Evolutionary conservation across 139 green algal species (phyloP).

Genomic region (Monoraphidium neglectum): DNA sequence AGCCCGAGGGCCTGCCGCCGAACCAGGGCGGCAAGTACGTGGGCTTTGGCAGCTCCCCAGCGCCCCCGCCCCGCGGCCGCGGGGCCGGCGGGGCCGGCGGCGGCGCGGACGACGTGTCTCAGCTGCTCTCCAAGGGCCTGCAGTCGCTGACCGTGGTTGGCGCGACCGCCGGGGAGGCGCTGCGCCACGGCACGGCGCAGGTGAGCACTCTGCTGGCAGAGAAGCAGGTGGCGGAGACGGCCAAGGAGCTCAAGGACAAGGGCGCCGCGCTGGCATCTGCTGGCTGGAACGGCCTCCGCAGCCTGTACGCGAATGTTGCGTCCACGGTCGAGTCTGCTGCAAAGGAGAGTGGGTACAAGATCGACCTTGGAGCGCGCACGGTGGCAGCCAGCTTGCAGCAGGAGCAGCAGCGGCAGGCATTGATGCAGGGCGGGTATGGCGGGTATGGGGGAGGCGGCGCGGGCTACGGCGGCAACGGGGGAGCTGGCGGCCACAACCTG

Average conservation of each 20-base stretch:
- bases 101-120: slow-evolving; percentile 47
- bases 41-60: slow-evolving; percentile 89
- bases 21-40: slow-evolving; percentile 98
- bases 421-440: slow-evolving; percentile 13
- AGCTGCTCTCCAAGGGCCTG: slow-evolving; percentile 69
- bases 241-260: slow-evolving; percentile 45
- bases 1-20: slow-evolving; percentile 81
- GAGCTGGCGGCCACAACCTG: slow-evolving; percentile 3
- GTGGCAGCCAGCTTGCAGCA: slow-evolving; percentile 25
- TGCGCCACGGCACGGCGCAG: slow-evolving; percentile 22
- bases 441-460: neutral
- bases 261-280: slow-evolving; percentile 40
- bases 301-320: slow-evolving; percentile 57
- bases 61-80: slow-evolving; percentile 19
- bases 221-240: slow-evolving; percentile 50
- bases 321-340: slow-evolving; percentile 54
- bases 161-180: slow-evolving; percentile 22
- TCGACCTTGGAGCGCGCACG: slow-evolving; percentile 53
- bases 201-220: slow-evolving; percentile 49
- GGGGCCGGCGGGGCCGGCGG: neutral
- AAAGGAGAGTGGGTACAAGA: slow-evolving; percentile 47
- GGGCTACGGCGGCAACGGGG: neutral
- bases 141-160: slow-evolving; percentile 34
- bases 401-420: slow-evolving; percentile 16
- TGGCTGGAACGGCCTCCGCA: slow-evolving; percentile 47